Evolutionary conservation across 129 eudicot genomes (phyloP).

Genomic region (Apium graveolens): DNA sequence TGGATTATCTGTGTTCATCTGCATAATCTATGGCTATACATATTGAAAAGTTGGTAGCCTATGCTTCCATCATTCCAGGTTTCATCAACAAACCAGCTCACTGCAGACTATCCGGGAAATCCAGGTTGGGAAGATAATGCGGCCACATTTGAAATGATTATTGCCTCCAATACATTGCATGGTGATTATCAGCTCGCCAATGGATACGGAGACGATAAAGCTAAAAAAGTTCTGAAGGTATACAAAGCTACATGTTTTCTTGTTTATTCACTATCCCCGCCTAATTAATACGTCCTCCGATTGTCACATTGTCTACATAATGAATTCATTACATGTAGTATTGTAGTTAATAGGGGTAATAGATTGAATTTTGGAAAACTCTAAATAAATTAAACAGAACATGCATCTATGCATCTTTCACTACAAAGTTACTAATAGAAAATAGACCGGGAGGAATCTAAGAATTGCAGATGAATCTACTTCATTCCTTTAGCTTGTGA

Average conservation of each 20-base stretch:
- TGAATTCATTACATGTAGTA: background rate
- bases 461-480: too few relatives aligned
- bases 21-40: background rate
- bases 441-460: too few relatives aligned
- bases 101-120: conserved; percentile 57
- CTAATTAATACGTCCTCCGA: background rate
- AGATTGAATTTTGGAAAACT: background rate
- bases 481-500: background rate
- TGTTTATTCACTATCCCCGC: background rate
- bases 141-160: conserved; percentile 54
- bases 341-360: background rate
- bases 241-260: background rate
- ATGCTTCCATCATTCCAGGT: conserved; percentile 31
- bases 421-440: too few relatives aligned
- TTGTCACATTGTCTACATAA: background rate
- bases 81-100: conserved; percentile 37
- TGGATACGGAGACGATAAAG: conserved; percentile 58
- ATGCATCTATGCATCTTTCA: background rate
- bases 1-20: background rate
- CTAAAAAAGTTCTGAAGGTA: conserved; percentile 51
- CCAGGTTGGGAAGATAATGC: conserved; percentile 82
- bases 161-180: conserved; percentile 48
- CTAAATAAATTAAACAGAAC: too few relatives aligned
- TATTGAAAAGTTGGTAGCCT: background rate
- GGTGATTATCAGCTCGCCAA: conserved; percentile 78